These are phyloP conservation scores for Lasiodiplodia citricola DNA, from an alignment of 2,329 filamentous ascomycete species.

Conservation along the genomic window DNA sequence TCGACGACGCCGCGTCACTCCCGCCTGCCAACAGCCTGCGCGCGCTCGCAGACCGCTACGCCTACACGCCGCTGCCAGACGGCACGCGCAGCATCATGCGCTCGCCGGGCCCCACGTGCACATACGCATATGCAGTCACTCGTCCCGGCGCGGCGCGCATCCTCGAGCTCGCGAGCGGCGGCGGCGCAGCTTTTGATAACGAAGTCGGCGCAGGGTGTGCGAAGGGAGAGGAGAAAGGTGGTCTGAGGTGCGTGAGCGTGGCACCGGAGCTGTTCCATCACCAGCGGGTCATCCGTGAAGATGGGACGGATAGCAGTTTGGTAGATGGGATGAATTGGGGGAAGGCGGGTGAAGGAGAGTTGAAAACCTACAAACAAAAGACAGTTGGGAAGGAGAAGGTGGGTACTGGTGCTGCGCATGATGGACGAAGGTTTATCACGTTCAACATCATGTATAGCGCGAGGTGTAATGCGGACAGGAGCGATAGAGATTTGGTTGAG, in stretches of 20 bases:
- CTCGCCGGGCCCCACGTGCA: slow-evolving; percentile 25
- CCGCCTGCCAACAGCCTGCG: slow-evolving; percentile 34
- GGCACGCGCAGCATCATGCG: slow-evolving; percentile 28
- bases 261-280: slow-evolving; percentile 36
- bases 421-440: slow-evolving; percentile 11
- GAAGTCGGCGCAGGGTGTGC: slow-evolving; percentile 14
- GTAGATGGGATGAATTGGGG: slow-evolving; percentile 22
- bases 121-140: slow-evolving; percentile 29
- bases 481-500: background rate
- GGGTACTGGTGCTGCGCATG: background rate
- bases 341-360: background rate
- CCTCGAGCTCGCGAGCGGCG: slow-evolving; percentile 25
- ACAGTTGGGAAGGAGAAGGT: background rate
- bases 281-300: slow-evolving; percentile 23
- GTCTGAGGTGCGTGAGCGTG: slow-evolving; percentile 36
- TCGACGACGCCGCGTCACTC: slow-evolving; percentile 8
- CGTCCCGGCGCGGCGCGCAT: slow-evolving; percentile 33
- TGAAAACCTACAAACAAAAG: background rate
- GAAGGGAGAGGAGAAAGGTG: slow-evolving; percentile 22
- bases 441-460: slow-evolving; percentile 25
- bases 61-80: slow-evolving; percentile 31
- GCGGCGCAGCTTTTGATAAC: slow-evolving; percentile 25
- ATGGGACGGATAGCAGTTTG: slow-evolving; percentile 9
- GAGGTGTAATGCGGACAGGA: slow-evolving; percentile 15
- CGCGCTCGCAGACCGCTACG: slow-evolving; percentile 30